Evolutionary conservation across 257 asterid genomes (phyloP), one percentile per base, ranked within the genome.

Genomic region (Dorcoceras hygrometricum): DNA sequence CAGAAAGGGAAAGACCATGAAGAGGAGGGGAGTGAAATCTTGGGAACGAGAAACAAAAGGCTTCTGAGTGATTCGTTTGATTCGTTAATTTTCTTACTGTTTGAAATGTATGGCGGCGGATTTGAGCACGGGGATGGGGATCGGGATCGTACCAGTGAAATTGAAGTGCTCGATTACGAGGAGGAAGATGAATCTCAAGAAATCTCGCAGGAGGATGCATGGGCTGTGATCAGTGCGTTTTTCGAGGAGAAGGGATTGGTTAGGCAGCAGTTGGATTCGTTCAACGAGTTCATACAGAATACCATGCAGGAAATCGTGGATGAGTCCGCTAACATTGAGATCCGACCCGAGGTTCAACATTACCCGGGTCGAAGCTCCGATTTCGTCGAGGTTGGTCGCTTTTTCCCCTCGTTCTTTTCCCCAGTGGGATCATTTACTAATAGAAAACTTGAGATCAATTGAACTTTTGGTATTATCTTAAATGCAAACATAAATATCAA

Each of bases 281-380:
- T 78, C 56, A 83, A 82, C 23, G 87, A 82, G 75, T 83, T 83
- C 67, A 83, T 83, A 27, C 88, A 83, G 79, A 80, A 83, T 58
- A 80, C 88, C 4, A 83, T 83, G 88, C 88, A 83, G 75, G 88
- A 83, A 34, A 83, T 83, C 32, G 88, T 83, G 1, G 88, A 83
- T 28, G 85, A 83, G 69, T 75, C 88, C 43, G 73, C 85, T 26
- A 73, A 77, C 68, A 77, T 83, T 8, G 88, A 83, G 82, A 80
- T 83, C 70, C 83, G 88, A 0, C 88, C 83, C 50, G 88, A 83
- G 46, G 31, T 80, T 0, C 83, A 80, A 66, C 88, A 83, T 57
- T 75, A 80, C 53, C 83, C 85, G 0, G 79, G 73, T 50, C 80
- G 79, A 54, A 77, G 66, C 70, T 73, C 83, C 55, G 87, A 84